Evolutionary conservation across 495 filamentous ascomycete species (phyloP), one percentile per base, ranked within the genome.

Genomic region (Hypoxylon lenormandii): DNA sequence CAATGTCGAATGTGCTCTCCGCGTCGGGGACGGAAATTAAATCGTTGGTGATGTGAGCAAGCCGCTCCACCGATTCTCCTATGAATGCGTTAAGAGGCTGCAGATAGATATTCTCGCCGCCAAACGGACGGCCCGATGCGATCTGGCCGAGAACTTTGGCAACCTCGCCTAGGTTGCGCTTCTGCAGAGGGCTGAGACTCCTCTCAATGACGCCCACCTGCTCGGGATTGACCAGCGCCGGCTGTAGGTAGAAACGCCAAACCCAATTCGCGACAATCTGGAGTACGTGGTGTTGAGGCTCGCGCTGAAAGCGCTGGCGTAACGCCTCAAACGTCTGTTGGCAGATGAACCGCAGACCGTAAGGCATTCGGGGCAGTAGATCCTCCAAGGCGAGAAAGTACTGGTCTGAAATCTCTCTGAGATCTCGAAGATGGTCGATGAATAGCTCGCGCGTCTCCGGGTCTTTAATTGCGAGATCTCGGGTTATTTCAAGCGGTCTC

Each of bases 1-100:
- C 95, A 74, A 98, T 97, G 75, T 97, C 96, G 76, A 97, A 98
- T 18, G 94, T 93, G 46, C 86, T 85, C 75, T 98, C 96, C 2
- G 91, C 90, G 70, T 92, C 89, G 47, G 91, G 90, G 16, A 98
- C 89, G 11, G 88, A 87, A 61, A 98, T 91, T 72, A 99, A 86
- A 81, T 81, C 69, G 55, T 74, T 69, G 26, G 92, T 94, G 30
- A 92, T 92, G 12, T 91, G 84, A 10, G 87, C 88, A 58, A 97
- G 82, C 33, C 93, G 85, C 69, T 93, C 88, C 48, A 97, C 90
- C 5, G 93, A 91, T 47, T 97, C 93, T 21, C 87, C 87, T 36
- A 99, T 84, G 70, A 96, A 97, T 36, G 84, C 89, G 70, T 98
- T 98, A 12, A 99, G 82, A 16, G 95, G 95, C 70, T 97, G 94